Evolutionary conservation across 1,139 yeast genomes (phyloP).

Genomic region (Meyerozyma guilliermondii): DNA sequence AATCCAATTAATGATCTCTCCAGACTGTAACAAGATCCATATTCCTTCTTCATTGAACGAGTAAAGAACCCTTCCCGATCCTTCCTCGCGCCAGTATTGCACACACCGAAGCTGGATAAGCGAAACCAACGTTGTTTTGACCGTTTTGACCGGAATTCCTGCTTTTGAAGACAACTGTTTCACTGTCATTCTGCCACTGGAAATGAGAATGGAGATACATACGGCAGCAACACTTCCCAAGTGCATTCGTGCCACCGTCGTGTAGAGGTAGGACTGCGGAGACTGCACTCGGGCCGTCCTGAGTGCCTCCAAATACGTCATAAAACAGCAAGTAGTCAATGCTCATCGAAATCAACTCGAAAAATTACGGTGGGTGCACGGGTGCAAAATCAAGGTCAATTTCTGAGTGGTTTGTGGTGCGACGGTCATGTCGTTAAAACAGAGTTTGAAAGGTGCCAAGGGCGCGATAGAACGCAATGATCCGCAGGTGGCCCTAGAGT

Average conservation of each 20-base stretch:
- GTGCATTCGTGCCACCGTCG: conserved; percentile 48
- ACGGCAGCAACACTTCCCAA: conserved; percentile 63
- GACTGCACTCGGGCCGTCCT: conserved; percentile 42
- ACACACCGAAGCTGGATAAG: conserved; percentile 64
- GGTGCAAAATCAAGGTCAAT: background rate
- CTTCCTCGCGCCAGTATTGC: conserved; percentile 45
- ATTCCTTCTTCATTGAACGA: conserved; percentile 62
- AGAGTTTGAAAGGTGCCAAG: conserved; percentile 54
- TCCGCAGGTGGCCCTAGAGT: conserved; percentile 52
- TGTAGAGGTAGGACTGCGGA: conserved; percentile 56
- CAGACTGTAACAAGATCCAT: conserved; percentile 63
- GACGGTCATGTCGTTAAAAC: conserved; percentile 26
- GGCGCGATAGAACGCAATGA: conserved; percentile 52
- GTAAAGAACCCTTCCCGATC: conserved; percentile 42
- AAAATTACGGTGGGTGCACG: conserved; percentile 1
- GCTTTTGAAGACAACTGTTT: conserved; percentile 42
- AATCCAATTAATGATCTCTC: conserved; percentile 62
- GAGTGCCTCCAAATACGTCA: background rate
- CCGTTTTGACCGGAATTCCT: conserved; percentile 34
- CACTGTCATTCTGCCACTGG: conserved; percentile 55
- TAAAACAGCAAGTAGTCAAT: background rate
- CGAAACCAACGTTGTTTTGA: conserved; percentile 58
- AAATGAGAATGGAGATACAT: conserved; percentile 48
- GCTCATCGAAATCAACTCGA: conserved; percentile 1
- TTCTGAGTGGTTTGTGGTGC: background rate